Percentiles rank a stretch among this genome's conserved stretches.
These are phyloP conservation scores for Lasiosphaeria hispida DNA, from an alignment of 495 filamentous ascomycete species.

Conservation along the genomic window DNA sequence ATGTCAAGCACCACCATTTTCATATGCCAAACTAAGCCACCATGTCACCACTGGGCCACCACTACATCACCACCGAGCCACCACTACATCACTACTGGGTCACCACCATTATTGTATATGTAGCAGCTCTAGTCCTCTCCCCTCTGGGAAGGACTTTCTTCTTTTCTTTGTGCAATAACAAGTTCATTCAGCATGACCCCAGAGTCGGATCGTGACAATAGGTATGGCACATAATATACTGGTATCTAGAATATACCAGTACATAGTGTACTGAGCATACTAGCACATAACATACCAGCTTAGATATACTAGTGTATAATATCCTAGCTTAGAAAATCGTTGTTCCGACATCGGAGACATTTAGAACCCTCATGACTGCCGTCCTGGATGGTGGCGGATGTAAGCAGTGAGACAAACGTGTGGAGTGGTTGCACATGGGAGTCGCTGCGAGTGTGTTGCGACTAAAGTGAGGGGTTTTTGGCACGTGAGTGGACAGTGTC, in stretches of 20 bases:
- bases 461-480: constrained; percentile 4
- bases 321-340: constrained; percentile 1
- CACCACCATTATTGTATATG: too few relatives aligned
- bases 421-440: constrained; percentile 2
- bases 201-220: too few relatives aligned
- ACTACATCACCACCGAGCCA: too few relatives aligned
- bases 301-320: constrained; percentile 3
- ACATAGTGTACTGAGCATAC: constrained; percentile 2
- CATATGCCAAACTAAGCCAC: too few relatives aligned
- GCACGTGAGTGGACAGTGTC: constrained; percentile 1
- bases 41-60: too few relatives aligned
- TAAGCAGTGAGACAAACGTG: constrained; percentile 4
- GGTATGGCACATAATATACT: constrained; percentile 3
- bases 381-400: constrained; percentile 3
- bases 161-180: too few relatives aligned
- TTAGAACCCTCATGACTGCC: constrained; percentile 1
- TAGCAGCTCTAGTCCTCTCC: too few relatives aligned
- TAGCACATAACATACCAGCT: too few relatives aligned
- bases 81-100: too few relatives aligned
- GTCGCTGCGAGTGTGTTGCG: constrained; percentile 1
- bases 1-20: too few relatives aligned
- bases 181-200: too few relatives aligned
- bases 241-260: not conserved
- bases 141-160: too few relatives aligned
- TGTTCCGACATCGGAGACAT: constrained; percentile 5